phyloP scores from a whole-genome alignment of 2,329 filamentous ascomycete species.

The Periconia macrospinosa region DNA sequence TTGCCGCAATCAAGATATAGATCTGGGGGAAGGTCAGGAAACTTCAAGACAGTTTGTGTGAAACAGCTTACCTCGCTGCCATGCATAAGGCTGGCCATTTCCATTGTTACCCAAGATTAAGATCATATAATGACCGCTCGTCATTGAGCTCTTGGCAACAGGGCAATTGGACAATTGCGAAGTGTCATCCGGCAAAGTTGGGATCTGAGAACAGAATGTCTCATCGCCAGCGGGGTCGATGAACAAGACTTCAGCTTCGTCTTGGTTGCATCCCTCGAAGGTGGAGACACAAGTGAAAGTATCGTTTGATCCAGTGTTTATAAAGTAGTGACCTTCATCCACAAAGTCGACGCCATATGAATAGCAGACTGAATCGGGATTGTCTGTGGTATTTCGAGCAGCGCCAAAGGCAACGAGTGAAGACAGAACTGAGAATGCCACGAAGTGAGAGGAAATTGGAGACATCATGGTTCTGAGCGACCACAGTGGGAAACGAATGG shows the following conservation, averaged over 20 bases:
- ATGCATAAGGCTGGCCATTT: constrained; percentile 48
- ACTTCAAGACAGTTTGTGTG: neutral
- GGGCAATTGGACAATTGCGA: constrained; percentile 47
- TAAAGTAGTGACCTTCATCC: constrained; percentile 49
- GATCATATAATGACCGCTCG: constrained; percentile 49
- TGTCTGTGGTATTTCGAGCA: neutral
- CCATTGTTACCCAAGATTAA: constrained; percentile 51
- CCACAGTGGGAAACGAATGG: constrained; percentile 1
- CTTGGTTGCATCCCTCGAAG: constrained; percentile 48
- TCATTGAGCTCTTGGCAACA: constrained; percentile 47
- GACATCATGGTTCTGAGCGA: constrained; percentile 20
- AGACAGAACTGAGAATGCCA: constrained; percentile 26
- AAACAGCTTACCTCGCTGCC: constrained; percentile 46
- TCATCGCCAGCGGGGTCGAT: constrained; percentile 47
- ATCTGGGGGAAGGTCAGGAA: constrained; percentile 17
- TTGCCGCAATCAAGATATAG: constrained; percentile 36
- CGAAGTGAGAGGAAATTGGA: constrained; percentile 26
- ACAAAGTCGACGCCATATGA: constrained; percentile 49
- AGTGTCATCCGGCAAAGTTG: constrained; percentile 43
- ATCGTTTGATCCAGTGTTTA: constrained; percentile 46
- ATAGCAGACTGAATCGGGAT: constrained; percentile 33
- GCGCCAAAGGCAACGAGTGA: constrained; percentile 20
- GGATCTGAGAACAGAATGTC: constrained; percentile 45
- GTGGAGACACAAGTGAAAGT: constrained; percentile 49
- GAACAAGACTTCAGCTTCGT: constrained; percentile 46